Base-by-base conservation (phyloP, 2,329 filamentous ascomycete genomes). In the Podosphaera aphanis region DNA sequence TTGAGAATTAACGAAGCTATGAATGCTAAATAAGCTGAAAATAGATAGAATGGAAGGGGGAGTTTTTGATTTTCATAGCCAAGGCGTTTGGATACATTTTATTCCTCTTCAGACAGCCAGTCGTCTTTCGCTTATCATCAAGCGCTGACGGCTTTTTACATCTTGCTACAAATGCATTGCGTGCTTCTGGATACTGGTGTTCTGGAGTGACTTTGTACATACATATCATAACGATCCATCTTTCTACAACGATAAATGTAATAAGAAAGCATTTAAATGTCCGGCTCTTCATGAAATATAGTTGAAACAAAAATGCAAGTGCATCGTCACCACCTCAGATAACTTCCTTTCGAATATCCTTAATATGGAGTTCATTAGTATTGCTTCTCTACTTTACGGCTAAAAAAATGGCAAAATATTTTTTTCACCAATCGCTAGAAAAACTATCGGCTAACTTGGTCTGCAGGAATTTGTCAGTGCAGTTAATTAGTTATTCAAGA, bases 1-100 rank as follows among this genome's bases (percentile, higher is more conserved):
- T 11, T n/a, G 29, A 33, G 4, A 39, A 45, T 23, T 52, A 31
- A 57, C 46, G 55, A 57, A 49, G 40, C 54, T 45, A 57, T 42
- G 55, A 46, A 40, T 33, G 11, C 10, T 33, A 13, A 11, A 13
- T 11, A 33, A 33, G 20, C 36, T 45, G 20, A 46, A 10, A 46
- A 43, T 25, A 44, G 27, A 15, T 25, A 25, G 23, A 25, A 25
- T 8, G 38, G 37, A 29, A 21, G 31, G 16, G 15, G 40, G 31
- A 43, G 38, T 41, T 20, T 15, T 41, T 21, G 19, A 25, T 41
- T 41, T 50, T 44, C 49, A 50, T 48, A 49, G 44, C 46, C 39
- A 43, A 47, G 50, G 48, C 48, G 48, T 51, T 52, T 43, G 39
- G 47, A 43, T 47, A n/a, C n/a, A 31, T 23, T 41, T 37, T 37